Evolutionary conservation across 306 rosid genomes (phyloP), one percentile per base, ranked within the genome.

Genomic region (Rubus idaeus): DNA sequence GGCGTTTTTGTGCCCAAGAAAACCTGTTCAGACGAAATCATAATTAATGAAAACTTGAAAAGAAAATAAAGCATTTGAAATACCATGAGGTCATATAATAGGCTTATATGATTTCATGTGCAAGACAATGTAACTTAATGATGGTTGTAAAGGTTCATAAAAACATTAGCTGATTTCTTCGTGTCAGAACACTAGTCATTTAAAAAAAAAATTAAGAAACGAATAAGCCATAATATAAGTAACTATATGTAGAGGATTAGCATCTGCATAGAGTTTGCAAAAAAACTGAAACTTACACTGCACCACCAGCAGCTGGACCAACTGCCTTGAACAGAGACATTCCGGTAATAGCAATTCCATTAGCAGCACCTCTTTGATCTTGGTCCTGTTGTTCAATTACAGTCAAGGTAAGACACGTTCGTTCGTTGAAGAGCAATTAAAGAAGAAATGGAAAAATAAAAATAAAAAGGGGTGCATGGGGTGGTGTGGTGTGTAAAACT

Each of bases 261-360:
- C 26, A 56, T 56, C 62, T 7, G 30, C 10, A n/a, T 21, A 26
- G 40, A 26, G 39, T 23, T 26, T 23, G 65, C 44, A 35, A 62
- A 10, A 30, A 21, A 10, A 7, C 62, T n/a, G 58, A 18, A 26
- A 87, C 97, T 76, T 84, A 95, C 98, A 95, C 0, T 26, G 88
- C 82, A 82, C 98, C 98, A 65, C 97, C 97, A 8, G 79, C 79
- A 53, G 96, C 97, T 66, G 98, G 97, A 68, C 97, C 98, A 75
- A 81, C 61, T 79, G 98, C 89, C 88, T 92, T 95, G 83, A 88
- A 95, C 26, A 95, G 58, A 63, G 98, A 95, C 96, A 89, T 87
- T 18, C 70, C 85, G n/a, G 98, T 88, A 97, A 95, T 87, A 26
- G 97, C 46, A 74, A 92, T 75, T 70, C 98, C 98, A 87, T 95